These are phyloP conservation scores for Hypoxylon fragiforme DNA, from an alignment of 495 filamentous ascomycete genomes.

Conservation along the genomic window DNA sequence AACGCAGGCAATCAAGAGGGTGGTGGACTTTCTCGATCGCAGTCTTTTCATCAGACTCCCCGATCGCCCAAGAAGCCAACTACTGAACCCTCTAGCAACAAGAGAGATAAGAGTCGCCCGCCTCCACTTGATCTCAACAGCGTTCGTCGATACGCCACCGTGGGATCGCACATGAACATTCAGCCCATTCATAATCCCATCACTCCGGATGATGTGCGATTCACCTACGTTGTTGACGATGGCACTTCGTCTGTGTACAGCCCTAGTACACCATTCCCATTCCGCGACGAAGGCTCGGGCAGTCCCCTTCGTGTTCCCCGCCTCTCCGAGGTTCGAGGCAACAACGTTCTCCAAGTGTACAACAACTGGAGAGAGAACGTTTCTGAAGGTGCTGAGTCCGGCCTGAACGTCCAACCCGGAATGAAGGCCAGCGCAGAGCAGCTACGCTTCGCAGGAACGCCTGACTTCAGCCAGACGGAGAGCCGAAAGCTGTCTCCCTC, in stretches of 20 bases:
- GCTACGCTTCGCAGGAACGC: background rate
- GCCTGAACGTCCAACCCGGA: background rate
- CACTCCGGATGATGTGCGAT: background rate
- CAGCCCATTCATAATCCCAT: conserved; percentile 9
- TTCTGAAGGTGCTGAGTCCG: background rate
- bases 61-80: conserved; percentile 9
- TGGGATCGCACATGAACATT: background rate
- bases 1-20: background rate
- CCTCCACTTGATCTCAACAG: conserved; percentile 12
- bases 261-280: background rate
- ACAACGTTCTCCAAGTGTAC: conserved; percentile 20
- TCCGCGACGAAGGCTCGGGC: background rate
- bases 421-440: background rate
- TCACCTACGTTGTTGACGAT: background rate
- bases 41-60: conserved; percentile 15
- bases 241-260: conserved; percentile 15
- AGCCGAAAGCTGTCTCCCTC: background rate
- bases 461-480: background rate
- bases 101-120: conserved; percentile 14
- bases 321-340: background rate
- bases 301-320: background rate
- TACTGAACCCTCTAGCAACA: background rate
- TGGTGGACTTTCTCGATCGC: conserved; percentile 16
- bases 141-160: background rate
- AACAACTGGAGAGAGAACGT: conserved; percentile 5